Evolutionary conservation across 2,329 filamentous ascomycete genomes (phyloP).

Genomic region (Xylariales sp.): DNA sequence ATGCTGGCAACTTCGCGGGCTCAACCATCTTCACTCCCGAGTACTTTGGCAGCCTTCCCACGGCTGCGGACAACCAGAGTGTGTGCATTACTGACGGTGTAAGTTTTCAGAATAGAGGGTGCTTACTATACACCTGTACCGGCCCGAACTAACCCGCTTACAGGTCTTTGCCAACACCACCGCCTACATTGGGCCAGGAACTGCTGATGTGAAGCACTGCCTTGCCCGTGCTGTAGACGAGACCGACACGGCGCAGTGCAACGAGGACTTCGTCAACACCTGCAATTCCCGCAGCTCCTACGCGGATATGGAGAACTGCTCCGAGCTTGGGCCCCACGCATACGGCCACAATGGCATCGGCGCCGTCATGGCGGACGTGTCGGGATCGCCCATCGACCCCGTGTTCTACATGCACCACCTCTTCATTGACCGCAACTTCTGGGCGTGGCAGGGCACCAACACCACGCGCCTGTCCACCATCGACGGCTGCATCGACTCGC

Average conservation of each 20-base stretch:
- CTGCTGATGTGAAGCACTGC: slow-evolving; percentile 17
- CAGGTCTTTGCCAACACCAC: slow-evolving; percentile 18
- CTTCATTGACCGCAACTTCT: slow-evolving; percentile 14
- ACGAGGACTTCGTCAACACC: slow-evolving; percentile 9
- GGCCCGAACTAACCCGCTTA: too few relatives aligned
- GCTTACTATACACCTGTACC: too few relatives aligned
- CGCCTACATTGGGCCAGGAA: slow-evolving; percentile 11
- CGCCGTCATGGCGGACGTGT: slow-evolving; percentile 25
- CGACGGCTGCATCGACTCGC: slow-evolving; percentile 11
- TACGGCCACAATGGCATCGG: slow-evolving; percentile 28
- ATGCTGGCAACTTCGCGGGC: slow-evolving; percentile 22
- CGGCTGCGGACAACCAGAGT: slow-evolving; percentile 17
- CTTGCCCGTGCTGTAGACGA: slow-evolving; percentile 26
- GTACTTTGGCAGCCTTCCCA: slow-evolving; percentile 23
- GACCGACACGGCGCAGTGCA: slow-evolving; percentile 8
- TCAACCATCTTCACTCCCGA: slow-evolving; percentile 22
- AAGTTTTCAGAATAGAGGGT: too few relatives aligned
- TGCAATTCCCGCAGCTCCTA: slow-evolving; percentile 9
- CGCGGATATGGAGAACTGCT: slow-evolving; percentile 10
- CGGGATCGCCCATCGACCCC: slow-evolving; percentile 24
- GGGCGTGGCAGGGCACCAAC: slow-evolving; percentile 8
- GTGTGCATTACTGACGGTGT: slow-evolving; percentile 22
- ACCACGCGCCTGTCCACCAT: slow-evolving; percentile 3
- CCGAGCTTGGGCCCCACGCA: slow-evolving; percentile 18
- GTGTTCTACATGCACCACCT: slow-evolving; percentile 29